Evolutionary conservation across 2,329 filamentous ascomycete species (phyloP).

Genomic region (Penicillium sp.): DNA sequence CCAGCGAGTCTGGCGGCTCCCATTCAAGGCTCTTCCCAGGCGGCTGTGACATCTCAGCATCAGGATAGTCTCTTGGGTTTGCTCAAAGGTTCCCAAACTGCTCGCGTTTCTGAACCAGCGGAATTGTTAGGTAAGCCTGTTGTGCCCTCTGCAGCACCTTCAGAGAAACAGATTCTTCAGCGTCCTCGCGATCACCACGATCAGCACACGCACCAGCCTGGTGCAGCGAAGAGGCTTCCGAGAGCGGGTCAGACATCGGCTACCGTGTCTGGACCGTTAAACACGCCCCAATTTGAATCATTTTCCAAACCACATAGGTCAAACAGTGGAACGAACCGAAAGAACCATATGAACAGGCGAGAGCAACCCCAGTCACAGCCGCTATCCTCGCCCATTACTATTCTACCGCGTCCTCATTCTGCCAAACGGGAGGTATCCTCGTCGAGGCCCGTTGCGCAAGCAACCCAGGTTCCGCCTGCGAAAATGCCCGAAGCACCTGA

Average conservation of each 20-base stretch:
- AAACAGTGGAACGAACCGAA: constrained; percentile 23
- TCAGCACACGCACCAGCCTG: constrained; percentile 12
- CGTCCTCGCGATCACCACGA: constrained; percentile 22
- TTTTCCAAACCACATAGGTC: constrained; percentile 27
- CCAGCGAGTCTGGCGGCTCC: constrained; percentile 19
- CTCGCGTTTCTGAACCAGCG: constrained; percentile 23
- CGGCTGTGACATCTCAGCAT: constrained; percentile 34
- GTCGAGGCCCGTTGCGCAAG: constrained; percentile 11
- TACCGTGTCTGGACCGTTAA: constrained; percentile 42
- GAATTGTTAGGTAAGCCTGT: constrained; percentile 48
- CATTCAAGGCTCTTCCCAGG: constrained; percentile 8
- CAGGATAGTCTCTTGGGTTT: constrained; percentile 39
- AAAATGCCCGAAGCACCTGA: constrained; percentile 30
- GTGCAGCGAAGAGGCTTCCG: constrained; percentile 13
- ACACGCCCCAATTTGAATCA: constrained; percentile 40
- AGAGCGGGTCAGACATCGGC: constrained; percentile 33
- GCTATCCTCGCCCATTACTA: constrained; percentile 37
- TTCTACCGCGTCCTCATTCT: constrained; percentile 36
- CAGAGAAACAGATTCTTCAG: constrained; percentile 35
- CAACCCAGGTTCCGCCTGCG: constrained; percentile 13
- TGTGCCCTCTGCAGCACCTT: constrained; percentile 27
- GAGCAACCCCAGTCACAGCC: constrained; percentile 20
- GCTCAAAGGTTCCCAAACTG: constrained; percentile 27
- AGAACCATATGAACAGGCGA: constrained; percentile 22
- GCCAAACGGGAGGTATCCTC: constrained; percentile 28